phyloP scores from a whole-genome alignment of 805 yeast species.

The Candida gorgasii region DNA sequence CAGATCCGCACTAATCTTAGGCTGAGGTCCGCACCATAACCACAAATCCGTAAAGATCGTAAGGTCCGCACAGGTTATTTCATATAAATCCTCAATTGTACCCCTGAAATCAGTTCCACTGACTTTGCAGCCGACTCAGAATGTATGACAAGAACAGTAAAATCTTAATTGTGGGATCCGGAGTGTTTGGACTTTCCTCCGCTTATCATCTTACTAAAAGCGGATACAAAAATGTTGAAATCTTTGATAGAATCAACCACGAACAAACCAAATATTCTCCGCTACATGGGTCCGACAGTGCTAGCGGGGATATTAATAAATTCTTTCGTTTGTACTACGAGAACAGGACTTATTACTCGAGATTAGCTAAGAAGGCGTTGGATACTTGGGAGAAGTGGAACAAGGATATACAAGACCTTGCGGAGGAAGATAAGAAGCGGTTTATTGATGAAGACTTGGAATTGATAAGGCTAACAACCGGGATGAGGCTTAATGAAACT shows the following conservation, averaged over 20 bases:
- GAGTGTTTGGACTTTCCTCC: conserved; percentile 53
- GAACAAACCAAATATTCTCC: conserved; percentile 6
- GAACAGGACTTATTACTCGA: conserved; percentile 9
- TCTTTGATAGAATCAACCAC: conserved; percentile 26
- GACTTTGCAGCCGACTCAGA: not conserved
- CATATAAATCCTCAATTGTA: not conserved
- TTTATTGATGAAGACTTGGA: conserved; percentile 17
- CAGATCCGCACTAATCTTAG: too few relatives aligned
- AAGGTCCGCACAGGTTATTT: too few relatives aligned
- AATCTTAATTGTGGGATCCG: conserved; percentile 50
- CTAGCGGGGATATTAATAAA: conserved; percentile 12
- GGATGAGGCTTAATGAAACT: conserved; percentile 25
- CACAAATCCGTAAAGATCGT: too few relatives aligned
- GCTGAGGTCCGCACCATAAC: too few relatives aligned
- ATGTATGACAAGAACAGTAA: conserved; percentile 9
- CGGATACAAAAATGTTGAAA: conserved; percentile 32
- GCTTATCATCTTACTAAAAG: conserved; percentile 39
- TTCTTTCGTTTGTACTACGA: conserved; percentile 11
- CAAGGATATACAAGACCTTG: conserved; percentile 19
- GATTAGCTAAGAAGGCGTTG: conserved; percentile 9
- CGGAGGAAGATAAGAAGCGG: not conserved
- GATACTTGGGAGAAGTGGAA: conserved; percentile 18
- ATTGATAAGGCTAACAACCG: conserved; percentile 27
- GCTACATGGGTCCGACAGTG: conserved; percentile 4
- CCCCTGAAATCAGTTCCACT: not conserved